These are phyloP conservation scores for Phytophthora brassicae DNA, from an alignment of 352 stramenopile genomes.

Conservation along the genomic window DNA sequence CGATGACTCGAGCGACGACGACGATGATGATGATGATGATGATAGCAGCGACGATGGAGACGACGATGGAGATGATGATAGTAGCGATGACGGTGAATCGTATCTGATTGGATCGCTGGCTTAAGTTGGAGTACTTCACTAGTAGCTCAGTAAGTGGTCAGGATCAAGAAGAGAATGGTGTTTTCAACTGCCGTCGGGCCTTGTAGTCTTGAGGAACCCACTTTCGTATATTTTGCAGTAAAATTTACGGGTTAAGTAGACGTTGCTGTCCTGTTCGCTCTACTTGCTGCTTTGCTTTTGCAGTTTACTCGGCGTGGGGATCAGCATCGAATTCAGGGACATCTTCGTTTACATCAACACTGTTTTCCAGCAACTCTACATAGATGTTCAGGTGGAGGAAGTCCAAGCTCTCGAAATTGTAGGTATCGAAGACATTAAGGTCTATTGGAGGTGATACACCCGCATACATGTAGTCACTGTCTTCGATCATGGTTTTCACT, in stretches of 20 bases:
- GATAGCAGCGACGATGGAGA: constrained; percentile 36
- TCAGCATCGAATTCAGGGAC: background rate
- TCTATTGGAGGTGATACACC: background rate
- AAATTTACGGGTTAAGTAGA: no score
- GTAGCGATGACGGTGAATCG: constrained; percentile 36
- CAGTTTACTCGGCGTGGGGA: constrained; percentile 6
- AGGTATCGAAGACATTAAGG: constrained; percentile 32
- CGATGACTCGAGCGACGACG: constrained; percentile 48
- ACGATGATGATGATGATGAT: constrained; percentile 51
- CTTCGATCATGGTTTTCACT: background rate
- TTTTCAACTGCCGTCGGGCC: background rate
- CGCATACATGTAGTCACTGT: background rate
- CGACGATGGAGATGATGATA: constrained; percentile 35
- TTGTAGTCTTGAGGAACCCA: constrained; percentile 1
- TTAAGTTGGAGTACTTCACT: constrained; percentile 5
- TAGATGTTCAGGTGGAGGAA: constrained; percentile 22
- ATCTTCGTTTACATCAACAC: background rate
- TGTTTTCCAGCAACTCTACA: constrained; percentile 3
- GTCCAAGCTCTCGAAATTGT: constrained; percentile 20
- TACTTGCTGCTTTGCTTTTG: background rate
- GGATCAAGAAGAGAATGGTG: constrained; percentile 5
- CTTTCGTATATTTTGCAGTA: constrained; percentile 24
- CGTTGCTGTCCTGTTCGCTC: background rate
- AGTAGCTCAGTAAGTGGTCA: no score
- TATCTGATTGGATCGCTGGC: constrained; percentile 37